phyloP scores from a whole-genome alignment of 2,329 filamentous ascomycete genomes.

The Diplocarpon rosae region DNA sequence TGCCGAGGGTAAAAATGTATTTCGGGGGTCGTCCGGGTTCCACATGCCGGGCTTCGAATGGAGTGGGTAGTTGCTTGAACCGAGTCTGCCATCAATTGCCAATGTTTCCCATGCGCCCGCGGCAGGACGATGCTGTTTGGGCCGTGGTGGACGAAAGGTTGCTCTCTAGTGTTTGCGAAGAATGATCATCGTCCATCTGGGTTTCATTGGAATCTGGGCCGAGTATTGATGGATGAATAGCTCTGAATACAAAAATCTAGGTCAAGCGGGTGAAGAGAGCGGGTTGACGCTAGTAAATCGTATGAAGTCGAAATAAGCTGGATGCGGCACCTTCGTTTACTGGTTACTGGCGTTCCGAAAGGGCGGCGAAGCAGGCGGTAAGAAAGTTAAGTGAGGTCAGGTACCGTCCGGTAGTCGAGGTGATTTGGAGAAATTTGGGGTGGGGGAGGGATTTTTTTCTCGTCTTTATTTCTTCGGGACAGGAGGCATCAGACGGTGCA shows the following conservation, averaged over 20 bases:
- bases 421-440: too few species aligned
- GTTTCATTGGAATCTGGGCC: too few species aligned
- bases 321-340: conserved; percentile 11
- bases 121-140: background rate
- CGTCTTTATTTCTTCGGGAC: conserved; percentile 17
- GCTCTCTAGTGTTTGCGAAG: background rate
- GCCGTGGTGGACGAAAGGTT: background rate
- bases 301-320: conserved; percentile 19
- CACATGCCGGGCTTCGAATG: conserved; percentile 25
- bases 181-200: background rate
- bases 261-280: conserved; percentile 12
- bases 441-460: too few species aligned
- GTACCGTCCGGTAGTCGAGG: too few species aligned
- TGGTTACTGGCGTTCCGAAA: conserved; percentile 13
- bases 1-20: conserved; percentile 17
- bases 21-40: conserved; percentile 22
- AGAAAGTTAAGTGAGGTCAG: too few species aligned
- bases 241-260: conserved; percentile 2
- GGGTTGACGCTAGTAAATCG: too few species aligned
- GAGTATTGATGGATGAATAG: too few species aligned
- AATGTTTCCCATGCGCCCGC: conserved; percentile 12
- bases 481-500: conserved; percentile 14
- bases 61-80: conserved; percentile 22
- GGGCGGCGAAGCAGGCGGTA: too few species aligned
- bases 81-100: conserved; percentile 27